phyloP scores from a whole-genome alignment of 169 alveolate species.

The Plasmodium cynomolgi region DNA sequence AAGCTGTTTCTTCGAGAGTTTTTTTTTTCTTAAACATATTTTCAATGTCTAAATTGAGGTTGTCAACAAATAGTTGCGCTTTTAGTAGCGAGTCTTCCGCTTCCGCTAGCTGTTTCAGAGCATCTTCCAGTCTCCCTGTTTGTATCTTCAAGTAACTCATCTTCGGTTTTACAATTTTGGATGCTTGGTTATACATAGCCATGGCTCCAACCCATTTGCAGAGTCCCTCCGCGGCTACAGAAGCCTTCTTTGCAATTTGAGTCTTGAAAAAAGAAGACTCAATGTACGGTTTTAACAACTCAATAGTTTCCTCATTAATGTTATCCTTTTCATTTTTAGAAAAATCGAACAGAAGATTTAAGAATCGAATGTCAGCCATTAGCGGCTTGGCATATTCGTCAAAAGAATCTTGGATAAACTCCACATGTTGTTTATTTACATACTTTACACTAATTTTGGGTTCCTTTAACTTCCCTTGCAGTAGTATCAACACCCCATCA shows the following conservation, averaged over 20 bases:
- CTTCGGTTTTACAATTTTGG: slow-evolving; percentile 97
- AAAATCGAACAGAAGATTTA: slow-evolving; percentile 89
- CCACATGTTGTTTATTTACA: slow-evolving; percentile 86
- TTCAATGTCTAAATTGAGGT: slow-evolving; percentile 91
- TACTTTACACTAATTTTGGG: slow-evolving; percentile 80
- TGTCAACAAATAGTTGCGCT: slow-evolving; percentile 90
- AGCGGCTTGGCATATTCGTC: slow-evolving; percentile 91
- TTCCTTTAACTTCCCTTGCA: slow-evolving; percentile 82
- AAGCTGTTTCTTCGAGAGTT: slow-evolving; percentile 92
- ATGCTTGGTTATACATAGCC: slow-evolving; percentile 94
- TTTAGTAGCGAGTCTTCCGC: slow-evolving; percentile 92
- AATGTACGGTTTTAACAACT: slow-evolving; percentile 94
- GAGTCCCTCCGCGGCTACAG: slow-evolving; percentile 92
- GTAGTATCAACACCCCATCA: slow-evolving; percentile 91
- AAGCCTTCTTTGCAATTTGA: slow-evolving; percentile 89
- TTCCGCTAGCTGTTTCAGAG: slow-evolving; percentile 91
- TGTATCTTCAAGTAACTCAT: slow-evolving; percentile 92
- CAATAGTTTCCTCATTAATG: slow-evolving; percentile 97
- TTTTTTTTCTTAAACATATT: slow-evolving; percentile 91
- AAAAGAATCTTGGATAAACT: slow-evolving; percentile 92
- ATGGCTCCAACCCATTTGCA: slow-evolving; percentile 96
- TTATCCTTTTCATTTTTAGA: slow-evolving; percentile 93
- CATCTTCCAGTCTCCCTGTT: slow-evolving; percentile 92
- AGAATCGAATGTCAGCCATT: slow-evolving; percentile 90
- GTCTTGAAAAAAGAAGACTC: slow-evolving; percentile 88